Evolutionary conservation across 257 asterid genomes (phyloP).

Genomic region (Primulina huaijiensis): DNA sequence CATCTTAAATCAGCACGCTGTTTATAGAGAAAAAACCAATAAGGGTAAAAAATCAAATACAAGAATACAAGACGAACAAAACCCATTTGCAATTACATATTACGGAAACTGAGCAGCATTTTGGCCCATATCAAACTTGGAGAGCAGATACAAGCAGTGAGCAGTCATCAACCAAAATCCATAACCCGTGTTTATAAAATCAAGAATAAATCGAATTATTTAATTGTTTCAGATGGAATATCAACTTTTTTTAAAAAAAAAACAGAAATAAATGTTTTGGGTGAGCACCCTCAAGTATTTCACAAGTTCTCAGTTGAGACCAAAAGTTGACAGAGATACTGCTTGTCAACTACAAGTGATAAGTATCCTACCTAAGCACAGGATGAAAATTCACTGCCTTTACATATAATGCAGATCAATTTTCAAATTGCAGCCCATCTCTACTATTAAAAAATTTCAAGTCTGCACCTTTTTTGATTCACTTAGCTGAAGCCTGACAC

Average conservation of each 20-base stretch:
- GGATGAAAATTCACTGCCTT: too few relatives aligned
- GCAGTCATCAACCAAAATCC: neutral
- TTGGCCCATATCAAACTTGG: neutral
- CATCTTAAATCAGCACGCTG: slow-evolving; percentile 34
- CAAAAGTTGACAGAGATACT: too few relatives aligned
- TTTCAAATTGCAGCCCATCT: too few relatives aligned
- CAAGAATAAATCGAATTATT: neutral
- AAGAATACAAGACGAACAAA: neutral
- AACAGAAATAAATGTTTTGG: neutral
- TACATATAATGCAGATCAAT: too few relatives aligned
- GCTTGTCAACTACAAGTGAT: too few relatives aligned
- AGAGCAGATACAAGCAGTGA: neutral
- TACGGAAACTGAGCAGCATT: neutral
- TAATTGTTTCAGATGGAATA: neutral
- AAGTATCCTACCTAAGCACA: too few relatives aligned
- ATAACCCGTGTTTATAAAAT: neutral
- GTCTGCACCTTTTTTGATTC: too few relatives aligned
- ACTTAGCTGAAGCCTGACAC: too few relatives aligned
- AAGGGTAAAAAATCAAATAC: slow-evolving; percentile 1
- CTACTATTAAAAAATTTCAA: too few relatives aligned
- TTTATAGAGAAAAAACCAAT: neutral
- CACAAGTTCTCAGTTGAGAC: neutral
- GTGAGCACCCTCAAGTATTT: slow-evolving; percentile 8
- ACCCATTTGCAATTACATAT: neutral
- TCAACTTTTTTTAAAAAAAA: neutral